phyloP scores from a whole-genome alignment of 192 early-diverging fungal species.

The Entomortierella lignicola region DNA sequence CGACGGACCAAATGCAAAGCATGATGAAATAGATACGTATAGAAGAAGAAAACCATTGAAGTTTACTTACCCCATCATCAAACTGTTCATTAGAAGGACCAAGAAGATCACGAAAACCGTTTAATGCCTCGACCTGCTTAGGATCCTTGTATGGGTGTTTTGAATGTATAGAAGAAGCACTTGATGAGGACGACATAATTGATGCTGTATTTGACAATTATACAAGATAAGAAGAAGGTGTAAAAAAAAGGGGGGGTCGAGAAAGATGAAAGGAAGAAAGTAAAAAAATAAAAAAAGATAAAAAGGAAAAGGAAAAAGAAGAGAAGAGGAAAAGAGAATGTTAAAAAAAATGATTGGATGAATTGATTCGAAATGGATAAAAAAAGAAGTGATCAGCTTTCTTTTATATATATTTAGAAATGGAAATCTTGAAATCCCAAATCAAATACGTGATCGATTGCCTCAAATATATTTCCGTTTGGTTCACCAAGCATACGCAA shows the following conservation, averaged over 20 bases:
- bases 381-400: background rate
- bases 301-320: background rate
- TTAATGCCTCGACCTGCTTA: constrained; percentile 50
- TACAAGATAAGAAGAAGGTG: background rate
- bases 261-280: background rate
- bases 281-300: background rate
- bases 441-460: too few species aligned
- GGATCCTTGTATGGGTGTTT: constrained; percentile 48
- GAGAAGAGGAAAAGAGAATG: background rate
- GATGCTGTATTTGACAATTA: background rate
- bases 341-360: background rate
- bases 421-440: too few species aligned
- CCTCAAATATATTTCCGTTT: too few species aligned
- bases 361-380: background rate
- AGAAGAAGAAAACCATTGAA: constrained; percentile 4
- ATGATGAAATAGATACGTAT: background rate
- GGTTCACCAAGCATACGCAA: too few species aligned
- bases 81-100: constrained; percentile 46
- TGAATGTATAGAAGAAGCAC: constrained; percentile 18
- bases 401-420: too few species aligned
- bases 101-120: constrained; percentile 36
- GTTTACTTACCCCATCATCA: constrained; percentile 51
- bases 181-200: constrained; percentile 11
- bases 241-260: background rate
- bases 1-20: background rate